These are phyloP conservation scores for Acacia acuminata DNA, from an alignment of 306 rosid species.

Conservation along the genomic window DNA sequence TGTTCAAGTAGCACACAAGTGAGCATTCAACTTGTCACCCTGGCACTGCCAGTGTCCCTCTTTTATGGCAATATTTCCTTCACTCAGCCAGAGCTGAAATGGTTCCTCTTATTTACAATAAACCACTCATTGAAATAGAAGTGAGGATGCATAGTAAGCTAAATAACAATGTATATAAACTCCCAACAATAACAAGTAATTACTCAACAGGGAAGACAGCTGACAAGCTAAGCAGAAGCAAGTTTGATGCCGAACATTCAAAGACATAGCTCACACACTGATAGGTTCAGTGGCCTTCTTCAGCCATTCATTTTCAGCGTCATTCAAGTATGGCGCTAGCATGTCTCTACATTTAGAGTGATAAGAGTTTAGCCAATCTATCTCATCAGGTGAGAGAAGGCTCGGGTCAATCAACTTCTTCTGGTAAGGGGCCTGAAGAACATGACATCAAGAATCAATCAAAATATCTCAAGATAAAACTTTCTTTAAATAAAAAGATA, in stretches of 20 bases:
- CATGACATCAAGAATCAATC: slow-evolving; percentile 25
- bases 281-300: slow-evolving; percentile 82
- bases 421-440: slow-evolving; percentile 84
- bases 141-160: not conserved
- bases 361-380: slow-evolving; percentile 82
- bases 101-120: slow-evolving; percentile 19
- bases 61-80: not conserved
- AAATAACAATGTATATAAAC: not conserved
- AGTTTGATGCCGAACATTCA: not conserved
- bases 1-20: too few relatives aligned
- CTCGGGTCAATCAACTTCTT: slow-evolving; percentile 76
- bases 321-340: slow-evolving; percentile 67
- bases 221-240: slow-evolving; percentile 19
- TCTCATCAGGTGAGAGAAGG: slow-evolving; percentile 66
- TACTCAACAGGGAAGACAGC: slow-evolving; percentile 21
- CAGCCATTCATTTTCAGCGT: slow-evolving; percentile 83
- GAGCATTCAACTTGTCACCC: too few relatives aligned
- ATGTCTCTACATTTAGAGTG: slow-evolving; percentile 75
- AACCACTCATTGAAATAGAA: not conserved
- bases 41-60: too few relatives aligned
- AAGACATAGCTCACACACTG: slow-evolving; percentile 41
- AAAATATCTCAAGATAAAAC: not conserved
- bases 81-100: not conserved
- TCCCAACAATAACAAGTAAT: slow-evolving; percentile 1
- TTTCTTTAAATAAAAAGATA: not conserved